A percentile compares a stretch with the other conserved stretches of the same genome.
Evolutionary conservation across 1,139 yeast genomes (phyloP).

Genomic region (Taiozyma sp.): DNA sequence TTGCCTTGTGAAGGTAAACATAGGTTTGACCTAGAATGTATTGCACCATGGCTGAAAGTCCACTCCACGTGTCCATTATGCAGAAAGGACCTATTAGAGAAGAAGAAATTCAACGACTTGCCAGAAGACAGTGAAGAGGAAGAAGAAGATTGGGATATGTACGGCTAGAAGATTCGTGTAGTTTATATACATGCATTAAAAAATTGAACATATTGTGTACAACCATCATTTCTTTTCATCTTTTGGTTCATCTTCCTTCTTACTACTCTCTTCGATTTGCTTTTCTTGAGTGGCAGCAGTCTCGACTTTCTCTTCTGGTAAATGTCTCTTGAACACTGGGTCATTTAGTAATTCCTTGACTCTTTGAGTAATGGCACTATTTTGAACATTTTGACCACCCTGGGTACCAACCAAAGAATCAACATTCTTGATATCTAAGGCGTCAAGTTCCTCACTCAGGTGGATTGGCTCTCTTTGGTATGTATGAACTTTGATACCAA

Average conservation of each 20-base stretch:
- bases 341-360: slow-evolving; percentile 69
- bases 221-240: slow-evolving; percentile 1
- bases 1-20: slow-evolving; percentile 72
- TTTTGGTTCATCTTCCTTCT: slow-evolving; percentile 8
- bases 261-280: slow-evolving; percentile 6
- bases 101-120: slow-evolving; percentile 39
- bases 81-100: slow-evolving; percentile 59
- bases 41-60: slow-evolving; percentile 81
- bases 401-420: slow-evolving; percentile 13
- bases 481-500: slow-evolving; percentile 74
- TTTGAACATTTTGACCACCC: slow-evolving; percentile 10
- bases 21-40: slow-evolving; percentile 82
- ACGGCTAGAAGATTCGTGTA: slow-evolving; percentile 40
- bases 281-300: slow-evolving; percentile 4
- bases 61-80: slow-evolving; percentile 89
- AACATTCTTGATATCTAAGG: slow-evolving; percentile 26
- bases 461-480: slow-evolving; percentile 48
- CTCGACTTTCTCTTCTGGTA: slow-evolving; percentile 8
- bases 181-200: slow-evolving; percentile 8
- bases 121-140: slow-evolving; percentile 54
- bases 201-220: not conserved
- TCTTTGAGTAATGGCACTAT: slow-evolving; percentile 32
- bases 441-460: slow-evolving; percentile 37
- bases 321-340: slow-evolving; percentile 49
- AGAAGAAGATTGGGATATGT: slow-evolving; percentile 67